Conservation (phyloP, 768 basidiomycete genomes). For the Kwoniella heveanensis region DNA sequence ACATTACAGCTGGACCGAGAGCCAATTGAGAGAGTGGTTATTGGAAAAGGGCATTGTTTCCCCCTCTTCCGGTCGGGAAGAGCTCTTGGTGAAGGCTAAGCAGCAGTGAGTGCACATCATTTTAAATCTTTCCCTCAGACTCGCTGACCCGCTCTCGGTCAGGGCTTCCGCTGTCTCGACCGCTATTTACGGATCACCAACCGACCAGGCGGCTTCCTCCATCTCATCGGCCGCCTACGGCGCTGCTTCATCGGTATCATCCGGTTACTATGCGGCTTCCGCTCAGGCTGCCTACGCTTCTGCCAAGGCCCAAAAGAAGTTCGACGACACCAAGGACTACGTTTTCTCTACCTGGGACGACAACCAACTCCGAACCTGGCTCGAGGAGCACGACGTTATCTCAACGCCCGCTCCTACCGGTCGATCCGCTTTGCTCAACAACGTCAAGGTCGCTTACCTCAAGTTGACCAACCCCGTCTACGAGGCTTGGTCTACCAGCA, state of each 20-base stretch:
- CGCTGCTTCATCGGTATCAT: conserved; percentile 49
- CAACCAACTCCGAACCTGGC: conserved; percentile 67
- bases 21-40: conserved; percentile 75
- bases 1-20: conserved; percentile 72
- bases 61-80: conserved; percentile 75
- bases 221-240: conserved; percentile 45
- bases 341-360: conserved; percentile 89
- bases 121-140: too few relatives aligned
- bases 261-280: conserved; percentile 41
- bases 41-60: conserved; percentile 83
- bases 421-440: conserved; percentile 67
- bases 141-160: conserved; percentile 53
- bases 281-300: conserved; percentile 52
- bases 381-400: conserved; percentile 73
- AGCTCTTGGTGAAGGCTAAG: conserved; percentile 76
- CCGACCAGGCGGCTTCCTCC: conserved; percentile 56
- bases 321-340: conserved; percentile 81
- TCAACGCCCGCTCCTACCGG: conserved; percentile 67
- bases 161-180: conserved; percentile 63
- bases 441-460: conserved; percentile 72
- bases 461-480: conserved; percentile 67
- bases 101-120: conserved; percentile 62
- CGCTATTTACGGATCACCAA: conserved; percentile 60
- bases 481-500: conserved; percentile 82
- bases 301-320: conserved; percentile 44